Evolutionary conservation across 73 alveolate species (phyloP).

Genomic region (Breviolum minutum): DNA sequence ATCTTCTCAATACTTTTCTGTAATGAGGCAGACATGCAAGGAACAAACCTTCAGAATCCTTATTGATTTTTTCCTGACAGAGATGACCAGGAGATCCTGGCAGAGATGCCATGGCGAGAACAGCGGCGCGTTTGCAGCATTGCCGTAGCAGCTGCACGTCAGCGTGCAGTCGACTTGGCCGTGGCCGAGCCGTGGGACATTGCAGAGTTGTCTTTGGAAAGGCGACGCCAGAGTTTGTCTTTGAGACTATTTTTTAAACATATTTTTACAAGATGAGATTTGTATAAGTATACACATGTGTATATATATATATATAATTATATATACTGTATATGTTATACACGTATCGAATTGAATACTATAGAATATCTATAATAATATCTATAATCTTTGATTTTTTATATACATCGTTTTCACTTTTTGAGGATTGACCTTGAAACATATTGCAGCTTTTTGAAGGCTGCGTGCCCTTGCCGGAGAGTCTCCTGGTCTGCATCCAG

Average conservation of each 20-base stretch:
- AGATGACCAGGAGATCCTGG: conserved; percentile 46
- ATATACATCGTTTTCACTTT: not conserved
- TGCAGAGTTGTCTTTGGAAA: conserved; percentile 39
- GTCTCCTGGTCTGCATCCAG: not conserved
- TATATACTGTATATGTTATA: no score
- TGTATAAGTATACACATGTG: no score
- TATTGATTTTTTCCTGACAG: no score
- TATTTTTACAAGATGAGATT: no score
- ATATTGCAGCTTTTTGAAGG: not conserved
- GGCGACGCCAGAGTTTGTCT: not conserved
- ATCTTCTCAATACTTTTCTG: no score
- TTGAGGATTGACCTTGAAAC: no score
- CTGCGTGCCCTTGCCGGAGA: conserved; percentile 30
- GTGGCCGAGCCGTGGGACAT: not conserved
- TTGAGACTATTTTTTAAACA: not conserved
- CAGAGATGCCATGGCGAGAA: conserved; percentile 67
- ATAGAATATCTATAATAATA: no score
- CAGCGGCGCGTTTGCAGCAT: conserved; percentile 34
- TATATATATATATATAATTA: not conserved
- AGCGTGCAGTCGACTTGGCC: conserved; percentile 56
- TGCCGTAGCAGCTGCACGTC: conserved; percentile 80
- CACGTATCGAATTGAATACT: no score
- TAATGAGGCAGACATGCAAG: no score
- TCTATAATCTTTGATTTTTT: not conserved
- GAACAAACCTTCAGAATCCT: no score